phyloP scores from a whole-genome alignment of 179 eudicot species.

The Beta macrorhiza region DNA sequence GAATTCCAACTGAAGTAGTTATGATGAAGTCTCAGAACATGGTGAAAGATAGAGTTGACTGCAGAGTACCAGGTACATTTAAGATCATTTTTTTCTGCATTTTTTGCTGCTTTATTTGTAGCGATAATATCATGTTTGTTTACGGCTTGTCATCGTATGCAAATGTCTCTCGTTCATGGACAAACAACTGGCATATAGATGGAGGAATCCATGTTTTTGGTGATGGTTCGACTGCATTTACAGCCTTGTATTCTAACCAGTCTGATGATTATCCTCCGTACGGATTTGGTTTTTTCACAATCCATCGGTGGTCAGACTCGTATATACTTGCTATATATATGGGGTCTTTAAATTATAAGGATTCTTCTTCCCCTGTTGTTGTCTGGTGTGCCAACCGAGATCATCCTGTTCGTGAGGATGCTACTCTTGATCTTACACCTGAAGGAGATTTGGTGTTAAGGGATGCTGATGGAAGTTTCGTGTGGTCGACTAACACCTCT shows the following conservation, averaged over 20 bases:
- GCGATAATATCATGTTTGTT: not conserved
- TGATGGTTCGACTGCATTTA: too few species aligned
- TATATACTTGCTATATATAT: not conserved
- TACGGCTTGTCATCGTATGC: not conserved
- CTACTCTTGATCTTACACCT: not conserved
- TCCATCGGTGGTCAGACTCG: not conserved
- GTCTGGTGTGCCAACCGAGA: slow-evolving; percentile 16
- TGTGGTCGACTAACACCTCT: slow-evolving; percentile 22
- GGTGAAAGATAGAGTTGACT: not conserved
- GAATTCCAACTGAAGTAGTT: not conserved
- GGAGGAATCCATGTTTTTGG: too few species aligned
- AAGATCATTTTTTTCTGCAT: not conserved
- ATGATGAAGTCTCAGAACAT: not conserved
- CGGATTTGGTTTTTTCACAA: slow-evolving; percentile 1
- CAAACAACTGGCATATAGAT: too few species aligned
- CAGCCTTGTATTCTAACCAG: not conserved
- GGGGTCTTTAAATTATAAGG: not conserved
- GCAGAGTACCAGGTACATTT: not conserved
- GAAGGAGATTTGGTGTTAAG: slow-evolving; percentile 15
- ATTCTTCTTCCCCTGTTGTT: not conserved
- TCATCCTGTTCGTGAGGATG: not conserved
- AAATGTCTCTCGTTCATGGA: not conserved
- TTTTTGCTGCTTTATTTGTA: not conserved
- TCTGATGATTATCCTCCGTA: not conserved
- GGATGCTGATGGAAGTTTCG: slow-evolving; percentile 2